phyloP scores from a whole-genome alignment of 1,284 basidiomycete genomes.

The Trichosporon coremiiforme region DNA sequence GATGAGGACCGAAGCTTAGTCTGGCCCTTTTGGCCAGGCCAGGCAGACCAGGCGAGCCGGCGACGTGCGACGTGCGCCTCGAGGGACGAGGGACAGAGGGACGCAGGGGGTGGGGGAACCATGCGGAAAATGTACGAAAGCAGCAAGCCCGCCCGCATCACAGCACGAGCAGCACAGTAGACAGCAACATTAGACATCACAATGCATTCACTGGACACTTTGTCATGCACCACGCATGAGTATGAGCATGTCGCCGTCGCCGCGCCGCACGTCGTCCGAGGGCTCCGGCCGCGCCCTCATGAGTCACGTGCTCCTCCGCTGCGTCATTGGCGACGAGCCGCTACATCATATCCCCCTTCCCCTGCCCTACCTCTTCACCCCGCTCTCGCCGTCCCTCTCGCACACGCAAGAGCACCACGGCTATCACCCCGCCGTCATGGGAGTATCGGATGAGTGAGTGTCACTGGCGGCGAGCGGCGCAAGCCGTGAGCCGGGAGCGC shows the following conservation, averaged over 20 bases:
- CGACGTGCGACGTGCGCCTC: not conserved
- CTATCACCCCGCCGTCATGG: conserved; percentile 17
- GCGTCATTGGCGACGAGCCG: conserved; percentile 13
- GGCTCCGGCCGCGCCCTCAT: not conserved
- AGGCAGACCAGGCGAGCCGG: not conserved
- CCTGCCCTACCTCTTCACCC: not conserved
- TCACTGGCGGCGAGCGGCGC: too few species aligned
- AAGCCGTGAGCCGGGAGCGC: too few species aligned
- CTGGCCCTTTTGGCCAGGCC: not conserved
- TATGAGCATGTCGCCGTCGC: not conserved
- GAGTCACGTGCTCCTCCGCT: conserved; percentile 15
- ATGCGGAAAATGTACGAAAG: conserved; percentile 16
- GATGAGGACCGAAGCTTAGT: not conserved
- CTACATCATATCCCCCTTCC: conserved; percentile 4
- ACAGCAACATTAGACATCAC: conserved; percentile 6
- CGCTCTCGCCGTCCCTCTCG: conserved; percentile 4
- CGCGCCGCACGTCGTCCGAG: not conserved
- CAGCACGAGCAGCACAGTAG: not conserved
- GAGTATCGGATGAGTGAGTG: conserved; percentile 26
- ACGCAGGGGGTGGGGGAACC: not conserved
- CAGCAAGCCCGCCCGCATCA: not conserved
- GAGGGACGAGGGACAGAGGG: conserved; percentile 6
- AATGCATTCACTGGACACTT: conserved; percentile 5
- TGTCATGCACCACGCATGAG: not conserved
- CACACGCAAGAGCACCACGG: not conserved